Evolutionary conservation across 768 basidiomycete species (phyloP).

Genomic region (Gyrodon lividus): DNA sequence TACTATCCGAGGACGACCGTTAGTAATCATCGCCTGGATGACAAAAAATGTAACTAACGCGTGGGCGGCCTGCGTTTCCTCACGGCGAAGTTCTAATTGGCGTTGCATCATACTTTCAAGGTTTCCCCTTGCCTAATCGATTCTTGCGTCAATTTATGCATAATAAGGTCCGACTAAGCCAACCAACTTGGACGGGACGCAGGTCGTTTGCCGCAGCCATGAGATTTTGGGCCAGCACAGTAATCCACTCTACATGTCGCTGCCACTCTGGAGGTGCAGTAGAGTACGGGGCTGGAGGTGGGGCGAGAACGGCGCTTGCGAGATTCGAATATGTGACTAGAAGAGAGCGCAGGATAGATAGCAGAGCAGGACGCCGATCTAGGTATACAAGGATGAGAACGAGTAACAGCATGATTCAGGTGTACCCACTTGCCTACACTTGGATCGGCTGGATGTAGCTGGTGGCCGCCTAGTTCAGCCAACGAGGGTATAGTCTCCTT

Average conservation of each 20-base stretch:
- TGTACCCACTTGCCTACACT: slow-evolving; percentile 51
- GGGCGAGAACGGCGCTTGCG: slow-evolving; percentile 64
- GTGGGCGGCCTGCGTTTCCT: slow-evolving; percentile 70
- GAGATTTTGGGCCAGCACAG: slow-evolving; percentile 77
- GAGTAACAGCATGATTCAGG: background rate
- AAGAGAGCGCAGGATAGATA: slow-evolving; percentile 70
- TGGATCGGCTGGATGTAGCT: slow-evolving; percentile 76
- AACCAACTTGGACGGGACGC: slow-evolving; percentile 76
- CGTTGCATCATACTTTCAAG: slow-evolving; percentile 80
- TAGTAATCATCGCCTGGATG: background rate
- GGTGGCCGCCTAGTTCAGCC: slow-evolving; percentile 76
- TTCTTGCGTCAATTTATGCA: slow-evolving; percentile 1
- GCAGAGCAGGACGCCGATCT: slow-evolving; percentile 79
- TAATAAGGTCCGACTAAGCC: background rate
- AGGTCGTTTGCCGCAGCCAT: slow-evolving; percentile 90
- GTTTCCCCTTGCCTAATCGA: slow-evolving; percentile 67
- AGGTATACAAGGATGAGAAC: slow-evolving; percentile 9
- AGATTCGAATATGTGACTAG: slow-evolving; percentile 78
- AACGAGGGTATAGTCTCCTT: slow-evolving; percentile 81
- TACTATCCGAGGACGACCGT: slow-evolving; percentile 33
- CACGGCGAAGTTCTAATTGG: slow-evolving; percentile 70
- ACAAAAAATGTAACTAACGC: slow-evolving; percentile 44
- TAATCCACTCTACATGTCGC: slow-evolving; percentile 77
- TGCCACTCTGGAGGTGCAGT: slow-evolving; percentile 65
- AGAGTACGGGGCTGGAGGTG: slow-evolving; percentile 52